Evolutionary conservation across 805 yeast species (phyloP).

Genomic region (Ogataea degrootiae): DNA sequence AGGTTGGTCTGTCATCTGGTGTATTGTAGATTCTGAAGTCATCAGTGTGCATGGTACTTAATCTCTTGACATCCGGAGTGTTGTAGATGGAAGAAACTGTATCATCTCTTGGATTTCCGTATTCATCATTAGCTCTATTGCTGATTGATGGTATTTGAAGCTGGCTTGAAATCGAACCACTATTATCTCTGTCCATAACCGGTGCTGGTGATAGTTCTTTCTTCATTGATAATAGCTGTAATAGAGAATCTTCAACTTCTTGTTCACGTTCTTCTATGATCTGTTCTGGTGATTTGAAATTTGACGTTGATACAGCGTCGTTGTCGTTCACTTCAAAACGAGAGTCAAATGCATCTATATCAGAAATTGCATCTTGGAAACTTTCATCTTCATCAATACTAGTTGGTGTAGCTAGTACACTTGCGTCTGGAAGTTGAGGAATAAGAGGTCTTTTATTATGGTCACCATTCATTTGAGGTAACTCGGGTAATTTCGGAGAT

Average conservation of each 20-base stretch:
- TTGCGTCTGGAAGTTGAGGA: neutral
- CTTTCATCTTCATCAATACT: constrained; percentile 5
- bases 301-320: neutral
- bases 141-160: constrained; percentile 6
- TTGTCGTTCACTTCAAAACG: constrained; percentile 10
- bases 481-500: neutral
- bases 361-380: constrained; percentile 18
- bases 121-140: neutral
- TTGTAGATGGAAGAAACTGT: constrained; percentile 13
- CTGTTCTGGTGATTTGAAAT: neutral
- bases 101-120: constrained; percentile 1
- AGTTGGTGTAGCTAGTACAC: constrained; percentile 2
- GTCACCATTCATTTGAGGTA: neutral
- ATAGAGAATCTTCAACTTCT: constrained; percentile 20
- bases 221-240: constrained; percentile 24
- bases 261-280: constrained; percentile 2
- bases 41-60: constrained; percentile 29
- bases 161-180: neutral
- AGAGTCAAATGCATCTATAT: constrained; percentile 24
- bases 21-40: constrained; percentile 28
- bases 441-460: neutral
- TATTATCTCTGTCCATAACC: neutral
- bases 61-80: constrained; percentile 15
- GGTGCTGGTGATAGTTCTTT: constrained; percentile 20
- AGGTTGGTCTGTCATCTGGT: neutral